phyloP scores from a whole-genome alignment of 2,329 filamentous ascomycete genomes.

The Xylariales sp. region DNA sequence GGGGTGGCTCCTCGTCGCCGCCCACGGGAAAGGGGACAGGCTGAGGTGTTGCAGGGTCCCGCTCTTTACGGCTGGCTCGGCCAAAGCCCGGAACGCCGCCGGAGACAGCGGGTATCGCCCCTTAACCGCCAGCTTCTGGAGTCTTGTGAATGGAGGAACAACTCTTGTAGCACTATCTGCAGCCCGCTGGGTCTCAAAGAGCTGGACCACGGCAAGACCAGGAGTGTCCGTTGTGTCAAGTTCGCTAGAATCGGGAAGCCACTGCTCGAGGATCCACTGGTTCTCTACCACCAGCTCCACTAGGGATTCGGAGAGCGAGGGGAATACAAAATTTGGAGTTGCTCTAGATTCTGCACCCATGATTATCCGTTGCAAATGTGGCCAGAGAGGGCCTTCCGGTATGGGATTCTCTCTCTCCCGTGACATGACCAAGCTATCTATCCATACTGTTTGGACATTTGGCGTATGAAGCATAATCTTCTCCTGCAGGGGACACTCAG shows the following conservation, averaged over 20 bases:
- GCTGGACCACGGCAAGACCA: no score
- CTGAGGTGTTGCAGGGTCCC: background rate
- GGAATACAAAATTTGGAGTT: background rate
- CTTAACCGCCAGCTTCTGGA: background rate
- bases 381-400: background rate
- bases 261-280: background rate
- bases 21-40: slow-evolving; percentile 4
- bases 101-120: background rate
- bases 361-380: background rate
- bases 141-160: background rate
- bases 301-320: background rate
- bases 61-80: background rate
- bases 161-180: no score
- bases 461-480: background rate
- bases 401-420: background rate
- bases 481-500: no score
- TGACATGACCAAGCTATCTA: background rate
- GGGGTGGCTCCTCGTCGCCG: background rate
- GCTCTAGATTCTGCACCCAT: background rate
- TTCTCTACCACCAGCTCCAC: slow-evolving; percentile 2
- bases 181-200: no score
- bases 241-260: no score
- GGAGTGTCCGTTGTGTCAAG: no score
- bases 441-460: background rate
- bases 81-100: background rate